Evolutionary conservation across 257 asterid genomes (phyloP).

Genomic region (Gynochthodes officinalis): DNA sequence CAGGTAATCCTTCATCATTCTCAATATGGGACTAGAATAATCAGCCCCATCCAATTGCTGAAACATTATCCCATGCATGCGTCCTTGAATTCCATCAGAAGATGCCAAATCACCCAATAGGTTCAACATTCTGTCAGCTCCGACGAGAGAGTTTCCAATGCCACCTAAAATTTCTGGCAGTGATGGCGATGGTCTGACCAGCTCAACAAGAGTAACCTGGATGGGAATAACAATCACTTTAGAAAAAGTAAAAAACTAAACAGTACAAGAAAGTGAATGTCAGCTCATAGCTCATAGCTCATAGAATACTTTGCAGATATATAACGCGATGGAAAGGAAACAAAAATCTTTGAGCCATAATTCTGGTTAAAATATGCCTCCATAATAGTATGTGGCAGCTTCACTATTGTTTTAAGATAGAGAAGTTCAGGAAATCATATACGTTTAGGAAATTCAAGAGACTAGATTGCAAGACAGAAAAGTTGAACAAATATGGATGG

Average conservation of each 20-base stretch:
- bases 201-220: slow-evolving; percentile 85
- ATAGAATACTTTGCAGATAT: not conserved
- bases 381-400: no score
- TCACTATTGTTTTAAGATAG: not conserved
- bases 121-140: slow-evolving; percentile 51
- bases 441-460: not conserved
- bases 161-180: slow-evolving; percentile 56
- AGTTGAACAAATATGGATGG: not conserved
- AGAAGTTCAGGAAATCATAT: no score
- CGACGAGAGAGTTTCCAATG: slow-evolving; percentile 54
- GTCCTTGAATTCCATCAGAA: slow-evolving; percentile 68
- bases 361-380: not conserved
- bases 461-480: not conserved
- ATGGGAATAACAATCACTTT: not conserved
- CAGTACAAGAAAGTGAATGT: not conserved
- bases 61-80: slow-evolving; percentile 72
- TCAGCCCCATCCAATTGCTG: slow-evolving; percentile 57
- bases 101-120: slow-evolving; percentile 50
- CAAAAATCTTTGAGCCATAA: not conserved
- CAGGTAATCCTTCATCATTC: slow-evolving; percentile 47
- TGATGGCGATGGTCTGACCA: slow-evolving; percentile 71
- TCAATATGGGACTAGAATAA: slow-evolving; percentile 36
- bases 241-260: slow-evolving; percentile 12
- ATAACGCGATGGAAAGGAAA: not conserved
- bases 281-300: not conserved